Evolutionary conservation across 2,329 filamentous ascomycete species (phyloP), one percentile per base, ranked within the genome.

Genomic region (Phaeosphaeria sp.): DNA sequence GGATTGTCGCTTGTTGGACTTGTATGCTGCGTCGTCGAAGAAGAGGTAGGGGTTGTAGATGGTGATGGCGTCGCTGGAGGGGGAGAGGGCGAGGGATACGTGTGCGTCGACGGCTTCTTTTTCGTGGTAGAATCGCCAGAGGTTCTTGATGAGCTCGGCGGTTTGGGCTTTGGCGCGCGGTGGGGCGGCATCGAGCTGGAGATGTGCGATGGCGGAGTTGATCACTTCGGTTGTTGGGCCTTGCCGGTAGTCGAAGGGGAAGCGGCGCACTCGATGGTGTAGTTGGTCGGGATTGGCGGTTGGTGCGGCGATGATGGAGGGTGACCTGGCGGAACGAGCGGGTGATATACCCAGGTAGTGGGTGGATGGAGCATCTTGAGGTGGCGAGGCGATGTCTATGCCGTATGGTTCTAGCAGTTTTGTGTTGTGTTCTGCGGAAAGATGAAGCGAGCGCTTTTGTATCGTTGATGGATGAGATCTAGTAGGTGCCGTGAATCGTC

Each of bases 1-100:
- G 42, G 79, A 74, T 59, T 91, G 88, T 1, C 89, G 84, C n/a
- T 82, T 82, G 1, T 81, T 81, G 67, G 85, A 89, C 54, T 84
- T 83, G 75, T 85, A 88, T 0, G 89, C 88, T 2, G 89, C 88
- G 76, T 91, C 88, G 75, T 91, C 89, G 77, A 91, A 90, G 57
- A 85, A 84, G 66, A 91, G 85, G 48, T 81, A 80, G 1, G 88
- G 83, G 40, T 78, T 79, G 30, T 82, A 81, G 17, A 88, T 76
- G 51, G 84, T 78, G 0, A 90, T 65, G 1, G 72, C 69, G 18
- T 81, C 78, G 8, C 53, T 33, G 15, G 63, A 59, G 42, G 63
- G 60, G 11, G 78, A 72, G 13, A 84, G 67, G 1, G 81, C 78
- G 58, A 86, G 74, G 4, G 62, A 60, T 17, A 84, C 82, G 59